A percentile compares a stretch with the other conserved stretches of the same genome.
phyloP scores from a whole-genome alignment of 768 basidiomycete species.

The Sarcomyxa edulis region DNA sequence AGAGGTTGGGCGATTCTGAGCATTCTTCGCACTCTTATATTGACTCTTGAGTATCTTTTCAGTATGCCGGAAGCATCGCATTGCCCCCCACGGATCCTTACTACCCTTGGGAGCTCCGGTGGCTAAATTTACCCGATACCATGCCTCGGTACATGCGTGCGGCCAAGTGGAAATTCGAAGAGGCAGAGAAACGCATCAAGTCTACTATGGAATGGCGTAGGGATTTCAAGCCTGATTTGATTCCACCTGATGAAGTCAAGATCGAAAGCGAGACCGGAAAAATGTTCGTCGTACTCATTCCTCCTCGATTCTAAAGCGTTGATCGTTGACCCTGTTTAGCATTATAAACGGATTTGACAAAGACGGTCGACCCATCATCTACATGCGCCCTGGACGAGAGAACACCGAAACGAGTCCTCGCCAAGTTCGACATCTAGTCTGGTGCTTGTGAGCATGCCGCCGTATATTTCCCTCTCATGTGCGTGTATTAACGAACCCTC shows the following conservation, averaged over 20 bases:
- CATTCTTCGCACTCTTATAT: neutral
- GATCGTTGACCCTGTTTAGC: slow-evolving; percentile 29
- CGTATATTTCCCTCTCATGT: slow-evolving; percentile 3
- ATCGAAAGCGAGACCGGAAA: slow-evolving; percentile 84
- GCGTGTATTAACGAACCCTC: neutral
- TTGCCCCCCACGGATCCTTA: slow-evolving; percentile 70
- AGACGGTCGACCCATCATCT: slow-evolving; percentile 83
- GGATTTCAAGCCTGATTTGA: slow-evolving; percentile 81
- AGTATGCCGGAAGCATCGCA: slow-evolving; percentile 66
- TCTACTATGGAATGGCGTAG: slow-evolving; percentile 81
- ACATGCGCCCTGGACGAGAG: slow-evolving; percentile 84
- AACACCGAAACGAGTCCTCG: slow-evolving; percentile 76
- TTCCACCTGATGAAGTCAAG: slow-evolving; percentile 73
- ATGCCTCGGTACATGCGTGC: slow-evolving; percentile 78
- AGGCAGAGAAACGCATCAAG: slow-evolving; percentile 75
- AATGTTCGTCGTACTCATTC: slow-evolving; percentile 48
- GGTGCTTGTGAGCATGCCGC: slow-evolving; percentile 63
- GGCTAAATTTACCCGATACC: slow-evolving; percentile 66
- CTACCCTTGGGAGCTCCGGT: slow-evolving; percentile 70
- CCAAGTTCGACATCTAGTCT: slow-evolving; percentile 82
- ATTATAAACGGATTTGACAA: slow-evolving; percentile 82
- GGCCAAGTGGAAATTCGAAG: slow-evolving; percentile 74
- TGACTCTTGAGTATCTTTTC: slow-evolving; percentile 1
- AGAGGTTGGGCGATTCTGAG: slow-evolving; percentile 40
- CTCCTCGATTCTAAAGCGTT: neutral